Percentiles rank a stretch among this genome's conserved stretches.
phyloP scores from a whole-genome alignment of 139 green algal genomes.

The Ettlia oleoabundans region DNA sequence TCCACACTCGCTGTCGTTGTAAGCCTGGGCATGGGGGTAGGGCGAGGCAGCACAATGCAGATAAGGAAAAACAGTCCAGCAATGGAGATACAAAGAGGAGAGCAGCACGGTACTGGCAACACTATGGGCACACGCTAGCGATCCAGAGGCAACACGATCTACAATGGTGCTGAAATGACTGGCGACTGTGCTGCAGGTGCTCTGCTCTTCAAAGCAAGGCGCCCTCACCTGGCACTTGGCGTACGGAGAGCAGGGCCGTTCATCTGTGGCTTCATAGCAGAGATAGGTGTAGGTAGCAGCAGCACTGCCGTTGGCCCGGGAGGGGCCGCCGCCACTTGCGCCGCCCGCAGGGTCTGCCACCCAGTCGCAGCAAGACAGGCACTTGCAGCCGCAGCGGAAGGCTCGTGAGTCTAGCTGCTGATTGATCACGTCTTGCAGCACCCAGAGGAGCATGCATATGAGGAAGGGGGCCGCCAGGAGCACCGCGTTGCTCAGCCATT shows the following conservation, averaged over 20 bases:
- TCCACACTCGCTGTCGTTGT: constrained; percentile 58
- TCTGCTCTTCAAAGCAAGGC: too few relatives aligned
- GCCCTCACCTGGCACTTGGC: constrained; percentile 54
- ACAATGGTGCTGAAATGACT: too few relatives aligned
- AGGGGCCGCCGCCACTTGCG: not conserved
- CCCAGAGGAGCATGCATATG: constrained; percentile 62
- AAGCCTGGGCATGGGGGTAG: constrained; percentile 23
- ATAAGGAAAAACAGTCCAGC: too few relatives aligned
- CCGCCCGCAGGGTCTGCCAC: not conserved
- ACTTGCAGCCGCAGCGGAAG: constrained; percentile 67
- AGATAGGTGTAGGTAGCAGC: constrained; percentile 28
- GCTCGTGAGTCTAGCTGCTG: constrained; percentile 46
- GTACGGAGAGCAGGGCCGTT: constrained; percentile 66
- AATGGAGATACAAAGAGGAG: not conserved
- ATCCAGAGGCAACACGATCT: too few relatives aligned
- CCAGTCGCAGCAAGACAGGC: constrained; percentile 68
- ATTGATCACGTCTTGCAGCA: constrained; percentile 67
- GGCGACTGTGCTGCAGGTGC: too few relatives aligned
- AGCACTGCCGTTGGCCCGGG: too few relatives aligned
- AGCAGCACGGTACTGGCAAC: not conserved
- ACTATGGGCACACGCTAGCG: too few relatives aligned
- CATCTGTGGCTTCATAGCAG: constrained; percentile 57
- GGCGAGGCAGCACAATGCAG: too few relatives aligned
- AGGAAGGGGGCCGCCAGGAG: constrained; percentile 58
- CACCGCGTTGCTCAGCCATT: constrained; percentile 50